Base-by-base conservation (phyloP, 495 filamentous ascomycete species). In the Penicillium herquei region DNA sequence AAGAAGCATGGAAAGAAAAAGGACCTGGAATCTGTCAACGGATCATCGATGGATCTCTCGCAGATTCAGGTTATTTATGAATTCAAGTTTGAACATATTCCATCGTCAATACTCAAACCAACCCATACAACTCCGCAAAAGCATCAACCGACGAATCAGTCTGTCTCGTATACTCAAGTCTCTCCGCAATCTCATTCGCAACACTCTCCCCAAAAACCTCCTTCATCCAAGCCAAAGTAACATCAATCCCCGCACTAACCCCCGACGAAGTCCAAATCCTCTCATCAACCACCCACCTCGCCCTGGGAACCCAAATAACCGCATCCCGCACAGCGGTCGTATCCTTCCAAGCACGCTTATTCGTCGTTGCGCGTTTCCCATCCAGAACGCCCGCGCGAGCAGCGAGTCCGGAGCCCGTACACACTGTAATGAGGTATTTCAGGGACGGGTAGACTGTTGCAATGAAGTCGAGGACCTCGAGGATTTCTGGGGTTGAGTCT, bases 211-310 rank as follows among this genome's bases (percentile, higher is more conserved):
- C 58, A 51, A 48, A 67, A 10, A 60, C 31, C 33, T 59, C 49
- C 49, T 16, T 61, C 57, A 67, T 62, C 64, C 64, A 67, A 44
- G 64, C 64, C 17, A 72, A 45, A 10, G 58, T 81, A 39, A 81
- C 74, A 74, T 90, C 87, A n/a, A 87, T 84, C 0, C 86, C 87
- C n/a, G 83, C 80, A 40, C 74, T 79, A 0, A 87, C 69, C 1
- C 84, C 86, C 1, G 83, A 81, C 0, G 76, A 76, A 9, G 83
- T 87, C 86, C 87, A 91, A 0, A 88, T 58, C 59, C 87, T 85
- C 14, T 85, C 86, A 69, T 87, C 84, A 5, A 65, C 58, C 1
- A 85, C 80, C 87, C 87, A 90, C 49, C 87, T 68, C 17, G 87
- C 87, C 31, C 69, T 68, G 3, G 77, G 64, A 3, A 87, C 71